These are phyloP conservation scores for Cutaneotrichosporon mucoides DNA, from an alignment of 1,284 basidiomycete species.

Conservation along the genomic window DNA sequence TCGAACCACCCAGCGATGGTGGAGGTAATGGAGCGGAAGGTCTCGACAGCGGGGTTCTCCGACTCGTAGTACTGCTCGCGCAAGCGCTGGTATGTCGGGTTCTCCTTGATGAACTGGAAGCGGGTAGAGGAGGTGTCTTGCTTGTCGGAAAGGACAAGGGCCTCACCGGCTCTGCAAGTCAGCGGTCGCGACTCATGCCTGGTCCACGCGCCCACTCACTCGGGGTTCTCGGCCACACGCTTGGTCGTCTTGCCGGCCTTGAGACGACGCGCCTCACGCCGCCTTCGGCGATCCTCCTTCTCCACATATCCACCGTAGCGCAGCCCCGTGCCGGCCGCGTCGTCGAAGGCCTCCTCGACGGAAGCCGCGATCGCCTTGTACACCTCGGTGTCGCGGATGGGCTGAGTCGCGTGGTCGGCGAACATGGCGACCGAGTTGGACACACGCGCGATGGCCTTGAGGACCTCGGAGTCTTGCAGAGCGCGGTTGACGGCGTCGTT, in stretches of 20 bases:
- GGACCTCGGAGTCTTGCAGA: slow-evolving; percentile 86
- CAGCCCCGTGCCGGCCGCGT: slow-evolving; percentile 59
- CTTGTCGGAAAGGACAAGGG: slow-evolving; percentile 61
- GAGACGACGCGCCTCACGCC: slow-evolving; percentile 67
- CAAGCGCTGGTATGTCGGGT: slow-evolving; percentile 52
- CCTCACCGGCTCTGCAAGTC: slow-evolving; percentile 67
- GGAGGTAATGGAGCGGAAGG: slow-evolving; percentile 75
- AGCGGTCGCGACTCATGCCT: not conserved
- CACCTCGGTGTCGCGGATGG: slow-evolving; percentile 89
- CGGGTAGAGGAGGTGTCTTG: slow-evolving; percentile 50
- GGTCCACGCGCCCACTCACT: slow-evolving; percentile 56
- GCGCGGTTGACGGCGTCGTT: slow-evolving; percentile 90
- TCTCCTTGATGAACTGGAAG: slow-evolving; percentile 58
- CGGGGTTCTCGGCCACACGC: slow-evolving; percentile 64
- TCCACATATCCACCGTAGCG: slow-evolving; percentile 93
- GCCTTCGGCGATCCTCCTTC: slow-evolving; percentile 73
- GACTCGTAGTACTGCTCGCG: slow-evolving; percentile 82
- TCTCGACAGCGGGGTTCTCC: slow-evolving; percentile 82
- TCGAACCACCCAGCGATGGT: slow-evolving; percentile 85
- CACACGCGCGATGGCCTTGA: slow-evolving; percentile 68
- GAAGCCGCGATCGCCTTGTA: slow-evolving; percentile 90
- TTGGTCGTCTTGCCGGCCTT: slow-evolving; percentile 70
- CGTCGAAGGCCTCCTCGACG: slow-evolving; percentile 86
- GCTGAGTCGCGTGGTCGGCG: slow-evolving; percentile 72
- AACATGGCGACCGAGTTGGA: slow-evolving; percentile 74